Base-by-base conservation (phyloP, 495 filamentous ascomycete species). In the Staphylotrichum longicolle region DNA sequence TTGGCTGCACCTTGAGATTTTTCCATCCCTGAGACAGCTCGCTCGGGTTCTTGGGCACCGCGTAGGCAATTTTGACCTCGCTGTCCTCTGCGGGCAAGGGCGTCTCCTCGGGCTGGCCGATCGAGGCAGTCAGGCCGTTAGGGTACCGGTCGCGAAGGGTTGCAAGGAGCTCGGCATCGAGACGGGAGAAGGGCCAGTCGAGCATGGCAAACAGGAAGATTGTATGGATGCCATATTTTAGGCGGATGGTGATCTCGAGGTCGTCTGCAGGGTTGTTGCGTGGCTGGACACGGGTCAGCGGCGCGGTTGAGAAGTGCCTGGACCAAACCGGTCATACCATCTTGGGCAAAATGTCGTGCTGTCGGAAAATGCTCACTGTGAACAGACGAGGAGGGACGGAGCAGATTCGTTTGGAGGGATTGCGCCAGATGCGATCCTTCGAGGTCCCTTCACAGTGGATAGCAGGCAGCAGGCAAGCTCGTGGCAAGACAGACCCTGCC, bases 191-290 rank as follows among this genome's bases (percentile, higher is more conserved):
- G 34, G 85, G 69, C 63, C 85, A 80, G 47, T 83, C 76, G 3
- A 86, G 77, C 42, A 83, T 80, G 35, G 86, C 80, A 64, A 90
- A 84, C 35, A 96, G 78, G 66, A 93, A 80, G 66, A 96, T 78
- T 33, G 90, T 96, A 58, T 85, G 86, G 60, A 84, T 88, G 73
- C 88, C 85, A 74, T 88, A 79, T 67, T 96, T 96, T 72, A 96
- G 85, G 33, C 88, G 83, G 42, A 96, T 72, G 10, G 89, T 91
- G 74, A 84, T 78, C 35, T 83, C 78, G 15, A 71, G 63, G 55
- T 76, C 70, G 61, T 77, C 65, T 60, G 63, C 54, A 55, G 40
- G 27, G 14, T 58, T 57, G 47, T 54, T 54, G 52, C 52, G 41
- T 6, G 41, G 54, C 54, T 56, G 32, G 27, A 15, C 4, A 37